These are phyloP conservation scores for Pichia membranifaciens DNA, from an alignment of 805 yeast species.

Conservation along the genomic window DNA sequence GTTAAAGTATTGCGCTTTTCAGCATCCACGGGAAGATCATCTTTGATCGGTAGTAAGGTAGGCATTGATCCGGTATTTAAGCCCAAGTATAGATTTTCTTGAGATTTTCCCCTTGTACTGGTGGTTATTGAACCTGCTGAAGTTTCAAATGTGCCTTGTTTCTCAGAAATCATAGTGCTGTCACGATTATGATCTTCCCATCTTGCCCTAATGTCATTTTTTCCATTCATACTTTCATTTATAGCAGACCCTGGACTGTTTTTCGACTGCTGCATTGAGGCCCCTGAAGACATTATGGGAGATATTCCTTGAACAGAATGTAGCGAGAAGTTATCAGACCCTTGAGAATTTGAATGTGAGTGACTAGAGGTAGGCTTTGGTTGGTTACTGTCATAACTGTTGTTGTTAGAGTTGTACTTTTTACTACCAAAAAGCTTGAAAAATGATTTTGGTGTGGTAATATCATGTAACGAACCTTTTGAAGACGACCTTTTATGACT, in stretches of 20 bases:
- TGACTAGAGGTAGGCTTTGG: background rate
- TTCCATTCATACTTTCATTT: background rate
- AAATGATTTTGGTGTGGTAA: constrained; percentile 27
- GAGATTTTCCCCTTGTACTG: background rate
- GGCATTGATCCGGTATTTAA: background rate
- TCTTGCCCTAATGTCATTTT: background rate
- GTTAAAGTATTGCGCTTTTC: background rate
- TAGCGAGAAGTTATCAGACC: constrained; percentile 4
- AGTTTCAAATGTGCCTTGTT: background rate
- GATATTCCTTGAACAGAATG: constrained; percentile 2
- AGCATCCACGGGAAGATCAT: background rate
- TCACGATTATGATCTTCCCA: background rate
- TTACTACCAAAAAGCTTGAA: constrained; percentile 25
- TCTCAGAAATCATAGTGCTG: background rate
- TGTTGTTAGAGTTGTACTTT: constrained; percentile 3
- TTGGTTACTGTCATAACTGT: background rate
- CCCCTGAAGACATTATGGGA: background rate
- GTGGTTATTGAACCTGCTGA: background rate
- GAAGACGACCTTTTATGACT: constrained; percentile 29
- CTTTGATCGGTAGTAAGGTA: background rate
- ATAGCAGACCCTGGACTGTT: too few species aligned
- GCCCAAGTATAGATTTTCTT: background rate
- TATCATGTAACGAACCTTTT: constrained; percentile 25
- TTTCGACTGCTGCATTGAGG: background rate
- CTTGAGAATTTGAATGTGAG: constrained; percentile 6